Evolutionary conservation across 139 green algal genomes (phyloP).

Genomic region (Coccomyxa sp.): DNA sequence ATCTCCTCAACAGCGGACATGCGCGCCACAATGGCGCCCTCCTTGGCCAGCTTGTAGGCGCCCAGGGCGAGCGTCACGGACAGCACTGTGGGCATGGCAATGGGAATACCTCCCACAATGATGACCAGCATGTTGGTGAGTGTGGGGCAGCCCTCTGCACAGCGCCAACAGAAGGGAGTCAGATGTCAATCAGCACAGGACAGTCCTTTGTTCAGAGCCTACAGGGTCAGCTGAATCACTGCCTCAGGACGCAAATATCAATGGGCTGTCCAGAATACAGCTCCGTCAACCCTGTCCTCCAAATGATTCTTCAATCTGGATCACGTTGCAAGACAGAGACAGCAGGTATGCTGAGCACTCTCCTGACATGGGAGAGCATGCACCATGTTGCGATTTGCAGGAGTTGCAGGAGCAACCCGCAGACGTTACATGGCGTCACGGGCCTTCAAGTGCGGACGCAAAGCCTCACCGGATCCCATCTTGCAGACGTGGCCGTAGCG

Average conservation of each 20-base stretch:
- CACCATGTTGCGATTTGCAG: too few relatives aligned
- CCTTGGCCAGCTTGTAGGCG: conserved; percentile 71
- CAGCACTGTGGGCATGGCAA: conserved; percentile 91
- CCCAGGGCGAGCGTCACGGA: conserved; percentile 86
- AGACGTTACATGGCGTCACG: too few relatives aligned
- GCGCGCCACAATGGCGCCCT: conserved; percentile 87
- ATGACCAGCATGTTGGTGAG: conserved; percentile 87
- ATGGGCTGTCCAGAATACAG: background rate
- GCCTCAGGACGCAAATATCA: background rate
- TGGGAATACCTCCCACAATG: conserved; percentile 88
- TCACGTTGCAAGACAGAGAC: too few relatives aligned
- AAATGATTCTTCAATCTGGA: too few relatives aligned
- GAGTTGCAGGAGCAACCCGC: too few relatives aligned
- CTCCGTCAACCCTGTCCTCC: background rate
- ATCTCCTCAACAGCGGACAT: conserved; percentile 89
- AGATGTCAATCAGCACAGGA: background rate
- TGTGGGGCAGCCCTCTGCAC: conserved; percentile 67
- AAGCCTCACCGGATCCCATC: conserved; percentile 57
- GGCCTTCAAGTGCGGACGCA: too few relatives aligned
- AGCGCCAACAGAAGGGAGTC: too few relatives aligned
- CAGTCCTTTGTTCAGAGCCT: too few relatives aligned
- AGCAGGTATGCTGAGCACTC: too few relatives aligned
- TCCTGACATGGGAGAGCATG: too few relatives aligned
- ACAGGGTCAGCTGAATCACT: too few relatives aligned
- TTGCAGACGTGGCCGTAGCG: conserved; percentile 61